Percentiles rank a stretch among this genome's conserved stretches.
Evolutionary conservation across 192 early-diverging fungal genomes (phyloP).

Genomic region (Entophlyctis helioformis): DNA sequence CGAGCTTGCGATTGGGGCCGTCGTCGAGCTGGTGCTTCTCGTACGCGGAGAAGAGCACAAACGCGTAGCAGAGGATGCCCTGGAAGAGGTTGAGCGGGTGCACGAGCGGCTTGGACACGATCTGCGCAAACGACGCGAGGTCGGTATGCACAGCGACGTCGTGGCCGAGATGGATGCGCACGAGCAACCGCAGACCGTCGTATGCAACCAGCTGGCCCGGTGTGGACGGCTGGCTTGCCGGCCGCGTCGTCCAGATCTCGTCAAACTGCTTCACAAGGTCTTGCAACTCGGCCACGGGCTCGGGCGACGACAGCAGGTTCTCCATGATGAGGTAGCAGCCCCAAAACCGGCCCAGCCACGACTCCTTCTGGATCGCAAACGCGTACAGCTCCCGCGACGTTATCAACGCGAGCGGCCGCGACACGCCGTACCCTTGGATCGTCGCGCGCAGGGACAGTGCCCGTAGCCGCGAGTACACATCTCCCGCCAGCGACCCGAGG

Average conservation of each 20-base stretch:
- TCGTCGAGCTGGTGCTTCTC: background rate
- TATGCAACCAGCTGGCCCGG: too few relatives aligned
- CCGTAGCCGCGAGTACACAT: constrained; percentile 12
- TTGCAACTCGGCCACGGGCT: constrained; percentile 8
- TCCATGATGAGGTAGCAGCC: constrained; percentile 18
- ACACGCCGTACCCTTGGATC: constrained; percentile 4
- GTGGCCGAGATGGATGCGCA: background rate
- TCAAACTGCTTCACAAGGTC: constrained; percentile 2
- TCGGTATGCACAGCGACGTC: constrained; percentile 6
- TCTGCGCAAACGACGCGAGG: background rate
- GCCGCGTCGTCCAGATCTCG: constrained; percentile 2
- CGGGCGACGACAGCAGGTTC: constrained; percentile 6
- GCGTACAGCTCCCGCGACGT: constrained; percentile 7
- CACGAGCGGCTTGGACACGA: background rate
- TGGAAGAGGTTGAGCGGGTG: background rate
- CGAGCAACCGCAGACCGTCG: background rate
- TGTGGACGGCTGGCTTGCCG: background rate
- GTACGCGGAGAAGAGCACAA: background rate
- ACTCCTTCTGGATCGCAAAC: constrained; percentile 18
- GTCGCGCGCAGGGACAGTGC: constrained; percentile 16
- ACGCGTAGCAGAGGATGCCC: constrained; percentile 1
- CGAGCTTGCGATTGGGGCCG: background rate
- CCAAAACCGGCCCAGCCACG: constrained; percentile 21
- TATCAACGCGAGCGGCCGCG: background rate
- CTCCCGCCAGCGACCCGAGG: constrained; percentile 16